These are phyloP conservation scores for Solanum piurae DNA, from an alignment of 257 asterid species.

Conservation along the genomic window DNA sequence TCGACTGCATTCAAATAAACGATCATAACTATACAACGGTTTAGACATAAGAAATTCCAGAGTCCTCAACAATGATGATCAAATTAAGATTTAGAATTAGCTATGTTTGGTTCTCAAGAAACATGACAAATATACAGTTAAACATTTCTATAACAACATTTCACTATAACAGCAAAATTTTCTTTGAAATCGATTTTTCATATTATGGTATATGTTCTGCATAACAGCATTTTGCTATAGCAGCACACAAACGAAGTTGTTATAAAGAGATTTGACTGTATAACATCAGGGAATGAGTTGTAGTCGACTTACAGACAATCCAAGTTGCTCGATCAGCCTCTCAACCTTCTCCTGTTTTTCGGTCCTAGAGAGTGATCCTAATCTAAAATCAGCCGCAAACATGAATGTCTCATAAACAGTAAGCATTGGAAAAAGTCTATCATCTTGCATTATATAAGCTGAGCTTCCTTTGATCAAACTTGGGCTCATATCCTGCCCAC, in stretches of 20 bases:
- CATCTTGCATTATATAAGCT: conserved; percentile 65
- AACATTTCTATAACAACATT: not conserved
- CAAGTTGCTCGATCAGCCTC: conserved; percentile 54
- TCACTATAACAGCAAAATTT: not conserved
- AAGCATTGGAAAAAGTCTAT: conserved; percentile 66
- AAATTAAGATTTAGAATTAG: not conserved
- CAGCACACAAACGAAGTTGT: not conserved
- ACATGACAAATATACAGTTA: not conserved
- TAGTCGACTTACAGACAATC: conserved; percentile 42
- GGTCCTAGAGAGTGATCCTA: conserved; percentile 33
- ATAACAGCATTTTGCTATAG: not conserved
- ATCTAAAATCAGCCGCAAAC: conserved; percentile 78
- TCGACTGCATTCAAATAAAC: conserved; percentile 24
- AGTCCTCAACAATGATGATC: not conserved
- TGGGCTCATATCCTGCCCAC: conserved; percentile 51
- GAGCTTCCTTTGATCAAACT: conserved; percentile 49
- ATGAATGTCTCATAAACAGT: conserved; percentile 77
- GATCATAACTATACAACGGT: not conserved
- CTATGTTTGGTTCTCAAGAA: not conserved
- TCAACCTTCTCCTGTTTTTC: conserved; percentile 56
- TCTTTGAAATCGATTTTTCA: not conserved
- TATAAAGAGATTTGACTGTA: not conserved
- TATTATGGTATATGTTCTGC: not conserved
- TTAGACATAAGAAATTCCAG: not conserved
- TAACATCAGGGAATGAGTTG: not conserved